These are phyloP conservation scores for Xerocomus brunneocitrinus DNA, from an alignment of 768 basidiomycete genomes.

Conservation along the genomic window DNA sequence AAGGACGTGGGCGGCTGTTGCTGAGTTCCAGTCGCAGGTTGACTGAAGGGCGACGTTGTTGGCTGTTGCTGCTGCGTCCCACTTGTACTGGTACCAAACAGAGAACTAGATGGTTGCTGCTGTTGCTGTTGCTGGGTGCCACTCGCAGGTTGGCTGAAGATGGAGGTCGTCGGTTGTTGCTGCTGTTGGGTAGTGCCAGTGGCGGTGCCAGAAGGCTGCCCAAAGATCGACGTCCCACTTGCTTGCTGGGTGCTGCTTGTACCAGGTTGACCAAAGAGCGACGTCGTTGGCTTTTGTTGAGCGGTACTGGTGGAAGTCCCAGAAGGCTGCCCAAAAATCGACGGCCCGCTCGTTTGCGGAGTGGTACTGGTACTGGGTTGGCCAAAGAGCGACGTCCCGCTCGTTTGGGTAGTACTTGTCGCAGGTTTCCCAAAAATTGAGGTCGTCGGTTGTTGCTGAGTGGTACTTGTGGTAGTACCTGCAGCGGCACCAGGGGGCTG, in stretches of 20 bases:
- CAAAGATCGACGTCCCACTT: constrained; percentile 6
- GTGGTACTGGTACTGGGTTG: constrained; percentile 10
- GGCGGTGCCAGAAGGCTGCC: constrained; percentile 5
- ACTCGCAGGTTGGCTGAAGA: constrained; percentile 8
- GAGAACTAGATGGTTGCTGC: constrained; percentile 19
- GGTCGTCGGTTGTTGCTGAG: neutral
- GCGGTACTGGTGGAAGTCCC: neutral
- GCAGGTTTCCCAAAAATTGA: constrained; percentile 9
- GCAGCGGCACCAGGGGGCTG: neutral
- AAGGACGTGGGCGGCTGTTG: constrained; percentile 25
- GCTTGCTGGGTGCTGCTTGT: neutral
- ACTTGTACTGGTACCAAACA: constrained; percentile 12
- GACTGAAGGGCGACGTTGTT: constrained; percentile 33
- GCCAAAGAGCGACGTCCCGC: neutral
- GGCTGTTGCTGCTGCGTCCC: constrained; percentile 31
- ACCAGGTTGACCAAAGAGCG: constrained; percentile 24
- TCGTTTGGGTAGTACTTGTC: constrained; percentile 4
- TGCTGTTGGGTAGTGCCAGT: constrained; percentile 10
- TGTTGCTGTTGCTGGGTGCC: constrained; percentile 22
- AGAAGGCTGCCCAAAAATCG: constrained; percentile 2
- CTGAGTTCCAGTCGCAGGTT: constrained; percentile 26
- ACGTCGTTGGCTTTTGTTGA: constrained; percentile 21
- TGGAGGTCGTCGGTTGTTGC: constrained; percentile 1
- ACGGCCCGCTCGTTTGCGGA: neutral
- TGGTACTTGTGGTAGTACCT: neutral